Percentiles rank a stretch among this genome's conserved stretches.
Evolutionary conservation across 1,284 basidiomycete genomes (phyloP).

Genomic region (Rhodotorula sp.): DNA sequence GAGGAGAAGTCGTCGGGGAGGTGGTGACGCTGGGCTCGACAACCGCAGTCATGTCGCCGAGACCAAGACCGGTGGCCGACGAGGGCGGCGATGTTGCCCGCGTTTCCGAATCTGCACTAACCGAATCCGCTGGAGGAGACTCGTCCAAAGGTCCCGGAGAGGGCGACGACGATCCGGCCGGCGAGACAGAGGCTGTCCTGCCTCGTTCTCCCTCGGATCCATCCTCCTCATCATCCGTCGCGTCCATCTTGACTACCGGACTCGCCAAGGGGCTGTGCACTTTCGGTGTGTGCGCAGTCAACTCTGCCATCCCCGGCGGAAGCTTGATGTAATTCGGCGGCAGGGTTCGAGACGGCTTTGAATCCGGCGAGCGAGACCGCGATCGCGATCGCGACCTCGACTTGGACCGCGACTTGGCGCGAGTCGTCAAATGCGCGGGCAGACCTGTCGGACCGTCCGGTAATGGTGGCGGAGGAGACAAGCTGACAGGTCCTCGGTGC

Average conservation of each 20-base stretch:
- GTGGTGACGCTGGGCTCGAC: not conserved
- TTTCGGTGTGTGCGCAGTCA: not conserved
- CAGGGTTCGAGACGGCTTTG: not conserved
- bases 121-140: not conserved
- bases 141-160: not conserved
- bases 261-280: constrained; percentile 11
- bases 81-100: not conserved
- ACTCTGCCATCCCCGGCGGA: not conserved
- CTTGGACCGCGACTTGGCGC: not conserved
- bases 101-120: not conserved
- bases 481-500: not conserved
- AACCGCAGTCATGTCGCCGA: not conserved
- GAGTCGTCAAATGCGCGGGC: not conserved
- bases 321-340: not conserved
- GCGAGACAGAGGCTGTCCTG: not conserved
- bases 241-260: not conserved
- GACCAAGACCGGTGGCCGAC: not conserved
- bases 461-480: not conserved
- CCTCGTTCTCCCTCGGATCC: not conserved
- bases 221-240: not conserved
- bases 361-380: not conserved
- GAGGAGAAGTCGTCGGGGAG: not conserved
- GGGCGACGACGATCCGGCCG: not conserved
- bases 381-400: not conserved
- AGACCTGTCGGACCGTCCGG: not conserved